Evolutionary conservation across 306 rosid species (phyloP).

Genomic region (Malus sylvestris): DNA sequence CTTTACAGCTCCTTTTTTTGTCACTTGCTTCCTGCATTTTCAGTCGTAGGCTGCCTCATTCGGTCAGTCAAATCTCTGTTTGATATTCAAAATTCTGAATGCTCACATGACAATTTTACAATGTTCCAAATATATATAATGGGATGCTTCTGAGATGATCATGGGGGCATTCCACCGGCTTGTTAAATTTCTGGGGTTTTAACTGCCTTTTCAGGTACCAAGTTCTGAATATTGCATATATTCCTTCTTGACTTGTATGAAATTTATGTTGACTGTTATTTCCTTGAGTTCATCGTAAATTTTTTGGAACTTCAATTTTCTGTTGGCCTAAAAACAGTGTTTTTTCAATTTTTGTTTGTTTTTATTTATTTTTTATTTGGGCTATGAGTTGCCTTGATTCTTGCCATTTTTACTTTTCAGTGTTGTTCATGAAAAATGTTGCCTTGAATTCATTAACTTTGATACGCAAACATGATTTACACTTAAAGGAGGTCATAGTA

Average conservation of each 20-base stretch:
- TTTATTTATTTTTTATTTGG: no score
- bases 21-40: not conserved
- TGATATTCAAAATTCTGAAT: conserved; percentile 15
- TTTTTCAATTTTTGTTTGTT: not conserved
- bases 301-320: not conserved
- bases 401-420: not conserved
- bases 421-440: not conserved
- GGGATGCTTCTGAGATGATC: conserved; percentile 15
- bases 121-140: conserved; percentile 9
- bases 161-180: conserved; percentile 25
- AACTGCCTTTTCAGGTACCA: conserved; percentile 39
- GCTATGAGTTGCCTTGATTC: not conserved
- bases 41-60: not conserved
- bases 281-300: not conserved
- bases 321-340: conserved; percentile 2
- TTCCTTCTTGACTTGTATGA: not conserved
- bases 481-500: not conserved
- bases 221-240: not conserved
- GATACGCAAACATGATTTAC: not conserved
- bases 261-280: conserved; percentile 3
- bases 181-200: conserved; percentile 29
- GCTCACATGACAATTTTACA: conserved; percentile 12
- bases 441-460: no score
- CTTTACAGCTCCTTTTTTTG: conserved; percentile 19
- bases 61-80: not conserved